Conservation (phyloP, 805 yeast genomes). For the Kodamaea fukazawae region DNA sequence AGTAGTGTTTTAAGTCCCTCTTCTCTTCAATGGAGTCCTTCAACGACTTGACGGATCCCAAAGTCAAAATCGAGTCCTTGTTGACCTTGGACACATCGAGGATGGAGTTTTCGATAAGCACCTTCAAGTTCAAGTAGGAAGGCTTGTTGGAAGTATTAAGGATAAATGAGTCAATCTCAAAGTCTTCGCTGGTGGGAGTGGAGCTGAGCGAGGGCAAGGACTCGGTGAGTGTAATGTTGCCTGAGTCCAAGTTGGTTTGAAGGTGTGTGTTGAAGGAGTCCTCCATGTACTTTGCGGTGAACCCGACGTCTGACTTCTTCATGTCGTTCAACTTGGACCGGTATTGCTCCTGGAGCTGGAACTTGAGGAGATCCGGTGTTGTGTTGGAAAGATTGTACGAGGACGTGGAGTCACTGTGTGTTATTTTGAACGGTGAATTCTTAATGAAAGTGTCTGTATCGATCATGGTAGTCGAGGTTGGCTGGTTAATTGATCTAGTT, state of each 20-base stretch:
- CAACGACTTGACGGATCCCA: conserved; percentile 25
- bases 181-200: conserved; percentile 22
- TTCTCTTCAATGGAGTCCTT: conserved; percentile 30
- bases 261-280: conserved; percentile 35
- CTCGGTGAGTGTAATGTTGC: conserved; percentile 16
- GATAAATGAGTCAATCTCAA: conserved; percentile 17
- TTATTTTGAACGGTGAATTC: conserved; percentile 35
- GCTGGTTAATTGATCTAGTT: neutral
- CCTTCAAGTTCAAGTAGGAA: conserved; percentile 38
- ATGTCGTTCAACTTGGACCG: conserved; percentile 21
- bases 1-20: conserved; percentile 28
- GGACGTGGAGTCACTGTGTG: conserved; percentile 22
- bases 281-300: conserved; percentile 24
- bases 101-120: conserved; percentile 45
- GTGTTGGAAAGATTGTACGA: conserved; percentile 37
- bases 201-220: conserved; percentile 14
- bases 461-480: conserved; percentile 24
- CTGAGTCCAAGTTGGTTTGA: conserved; percentile 29
- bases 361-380: conserved; percentile 42
- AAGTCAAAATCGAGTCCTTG: conserved; percentile 32
- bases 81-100: conserved; percentile 38
- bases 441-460: conserved; percentile 35
- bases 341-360: conserved; percentile 42
- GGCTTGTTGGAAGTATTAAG: conserved; percentile 17
- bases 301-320: conserved; percentile 7